Evolutionary conservation across 345 rosid genomes (phyloP), one percentile per base, ranked within the genome.

Genomic region (Citrus glauca): DNA sequence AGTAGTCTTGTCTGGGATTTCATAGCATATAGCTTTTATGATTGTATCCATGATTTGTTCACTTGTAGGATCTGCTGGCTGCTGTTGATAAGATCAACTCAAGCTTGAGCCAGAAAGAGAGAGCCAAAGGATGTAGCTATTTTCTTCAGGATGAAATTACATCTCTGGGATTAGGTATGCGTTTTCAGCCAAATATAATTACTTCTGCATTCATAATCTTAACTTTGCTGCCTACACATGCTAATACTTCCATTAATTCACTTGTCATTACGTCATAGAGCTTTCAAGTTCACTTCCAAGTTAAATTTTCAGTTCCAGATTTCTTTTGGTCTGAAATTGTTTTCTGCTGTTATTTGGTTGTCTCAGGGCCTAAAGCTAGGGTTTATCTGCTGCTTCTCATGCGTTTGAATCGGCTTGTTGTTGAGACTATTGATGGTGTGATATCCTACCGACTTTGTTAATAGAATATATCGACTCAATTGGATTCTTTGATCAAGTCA

Each of bases 31-130:
- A 45, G 37, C 56, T 57, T 2, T 14, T 32, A 27, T 73, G 62
- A 62, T 80, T 50, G 32, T 27, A 13, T 27, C 25, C 9, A 55
- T 42, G 40, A 17, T 28, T 37, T 82, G 62, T 37, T 74, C 71
- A 57, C 22, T 81, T 79, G 48, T 88, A 95, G 98, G 97, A 93
- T 83, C 80, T 95, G 83, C 80, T 88, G 35, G 77, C 79, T 69
- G 97, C 98, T 56, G 90, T 88, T 68, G 88, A 89, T 82, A 93
- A 91, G 86, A 88, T 92, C 70, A 93, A 91, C 84, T 77, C 81
- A 17, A 79, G 80, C 81, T 87, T 93, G 76, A 79, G 84, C 73
- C 72, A 78, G 82, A 91, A 88, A 85, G 86, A 79, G 59, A 78
- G 81, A 59, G 66, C 77, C 45, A 79, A 81, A 48, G 92, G 87